Evolutionary conservation across 345 rosid species (phyloP).

Genomic region (Syzygium jambos): DNA sequence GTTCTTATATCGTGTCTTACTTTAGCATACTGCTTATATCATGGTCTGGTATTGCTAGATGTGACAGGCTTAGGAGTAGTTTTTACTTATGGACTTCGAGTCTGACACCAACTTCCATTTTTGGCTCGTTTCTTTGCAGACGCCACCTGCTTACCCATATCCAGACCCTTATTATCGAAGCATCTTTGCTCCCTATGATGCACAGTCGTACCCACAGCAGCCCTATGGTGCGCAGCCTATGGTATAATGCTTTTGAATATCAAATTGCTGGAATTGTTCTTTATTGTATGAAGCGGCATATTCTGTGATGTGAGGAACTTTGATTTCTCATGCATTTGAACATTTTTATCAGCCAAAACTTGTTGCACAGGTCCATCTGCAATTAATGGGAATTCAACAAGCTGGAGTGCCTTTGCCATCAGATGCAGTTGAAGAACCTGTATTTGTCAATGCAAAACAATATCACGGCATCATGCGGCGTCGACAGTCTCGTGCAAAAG

Average conservation of each 20-base stretch:
- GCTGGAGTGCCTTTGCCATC: conserved; percentile 94
- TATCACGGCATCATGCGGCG: conserved; percentile 96
- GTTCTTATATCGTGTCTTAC: not conserved
- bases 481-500: conserved; percentile 91
- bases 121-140: conserved; percentile 39
- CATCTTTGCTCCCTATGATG: conserved; percentile 79
- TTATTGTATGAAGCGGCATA: not conserved
- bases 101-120: not conserved
- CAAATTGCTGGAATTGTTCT: not conserved
- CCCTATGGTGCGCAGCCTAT: conserved; percentile 69
- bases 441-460: conserved; percentile 96
- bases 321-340: not conserved
- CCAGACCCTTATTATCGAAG: conserved; percentile 95
- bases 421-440: conserved; percentile 94
- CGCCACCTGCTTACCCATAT: conserved; percentile 68
- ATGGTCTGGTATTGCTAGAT: not conserved
- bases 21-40: not conserved
- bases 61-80: not conserved
- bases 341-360: not conserved
- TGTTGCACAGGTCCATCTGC: conserved; percentile 64
- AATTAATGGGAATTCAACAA: conserved; percentile 97
- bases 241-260: conserved; percentile 26
- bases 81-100: not conserved
- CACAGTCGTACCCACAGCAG: conserved; percentile 65
- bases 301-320: not conserved